Conservation (phyloP, 331 rosid genomes). For the Quercus lobata region DNA sequence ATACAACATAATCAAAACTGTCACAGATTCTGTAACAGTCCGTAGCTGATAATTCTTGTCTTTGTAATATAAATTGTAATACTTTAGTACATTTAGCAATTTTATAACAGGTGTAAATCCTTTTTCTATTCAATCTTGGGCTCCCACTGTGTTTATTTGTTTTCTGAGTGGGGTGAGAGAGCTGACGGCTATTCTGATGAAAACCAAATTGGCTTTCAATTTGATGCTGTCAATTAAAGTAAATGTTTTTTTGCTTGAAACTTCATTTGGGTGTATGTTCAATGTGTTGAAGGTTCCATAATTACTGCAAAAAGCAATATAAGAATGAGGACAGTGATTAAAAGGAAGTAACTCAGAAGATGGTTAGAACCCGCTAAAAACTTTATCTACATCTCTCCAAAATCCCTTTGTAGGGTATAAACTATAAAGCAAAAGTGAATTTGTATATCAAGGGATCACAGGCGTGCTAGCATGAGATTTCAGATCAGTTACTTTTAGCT, state of each 20-base stretch:
- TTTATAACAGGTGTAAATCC: constrained; percentile 5
- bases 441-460: neutral
- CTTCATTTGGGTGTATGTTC: neutral
- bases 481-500: too few species aligned
- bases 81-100: constrained; percentile 23
- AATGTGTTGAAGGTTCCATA: too few species aligned
- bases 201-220: neutral
- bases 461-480: too few species aligned
- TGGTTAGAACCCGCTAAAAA: neutral
- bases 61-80: constrained; percentile 12
- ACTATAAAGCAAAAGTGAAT: neutral
- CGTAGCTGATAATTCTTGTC: constrained; percentile 14
- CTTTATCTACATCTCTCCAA: neutral
- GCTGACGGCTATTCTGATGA: neutral
- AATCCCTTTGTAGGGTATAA: neutral
- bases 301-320: too few species aligned
- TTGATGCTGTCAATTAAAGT: neutral
- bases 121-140: neutral
- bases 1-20: constrained; percentile 24
- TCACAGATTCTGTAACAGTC: constrained; percentile 21
- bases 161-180: neutral
- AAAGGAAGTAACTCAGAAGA: too few species aligned
- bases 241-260: neutral
- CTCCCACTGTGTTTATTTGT: neutral
- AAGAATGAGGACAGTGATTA: too few species aligned